A percentile compares a stretch with the other conserved stretches of the same genome.
Evolutionary conservation across 2,329 filamentous ascomycete species (phyloP).

Genomic region (Penicillium sp.): DNA sequence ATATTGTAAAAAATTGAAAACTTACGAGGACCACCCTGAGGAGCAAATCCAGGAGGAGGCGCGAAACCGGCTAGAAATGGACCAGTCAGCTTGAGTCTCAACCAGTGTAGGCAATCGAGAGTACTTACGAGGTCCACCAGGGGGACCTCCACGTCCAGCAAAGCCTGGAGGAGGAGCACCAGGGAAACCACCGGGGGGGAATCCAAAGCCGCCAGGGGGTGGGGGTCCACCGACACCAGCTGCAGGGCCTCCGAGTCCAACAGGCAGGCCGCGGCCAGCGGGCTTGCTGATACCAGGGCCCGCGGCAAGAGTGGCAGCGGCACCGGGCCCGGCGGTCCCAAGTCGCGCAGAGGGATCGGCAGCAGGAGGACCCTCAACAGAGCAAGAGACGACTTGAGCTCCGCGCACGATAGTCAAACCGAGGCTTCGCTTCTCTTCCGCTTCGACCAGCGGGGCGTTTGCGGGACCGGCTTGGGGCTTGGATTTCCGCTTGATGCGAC

Average conservation of each 20-base stretch:
- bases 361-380: conserved; percentile 92
- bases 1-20: conserved; percentile 8
- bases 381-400: conserved; percentile 89
- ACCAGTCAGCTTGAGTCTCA: conserved; percentile 20
- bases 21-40: conserved; percentile 49
- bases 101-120: conserved; percentile 10
- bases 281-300: conserved; percentile 89
- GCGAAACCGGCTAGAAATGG: conserved; percentile 45
- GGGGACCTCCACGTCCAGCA: conserved; percentile 52
- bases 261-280: conserved; percentile 78
- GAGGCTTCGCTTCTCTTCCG: conserved; percentile 96
- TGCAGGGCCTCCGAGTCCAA: conserved; percentile 84
- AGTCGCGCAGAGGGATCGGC: conserved; percentile 89
- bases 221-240: conserved; percentile 80
- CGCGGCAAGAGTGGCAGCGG: conserved; percentile 68
- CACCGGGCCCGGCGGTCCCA: conserved; percentile 69
- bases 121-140: conserved; percentile 53
- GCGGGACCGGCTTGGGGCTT: conserved; percentile 63
- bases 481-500: conserved; percentile 81
- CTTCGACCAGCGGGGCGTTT: conserved; percentile 69
- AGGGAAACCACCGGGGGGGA: conserved; percentile 55
- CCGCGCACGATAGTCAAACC: conserved; percentile 93
- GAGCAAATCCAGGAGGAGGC: conserved; percentile 50
- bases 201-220: conserved; percentile 59
- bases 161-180: conserved; percentile 52